Conservation (phyloP, 176 grass and related monocot genomes). For the Musa troglodytarum region DNA sequence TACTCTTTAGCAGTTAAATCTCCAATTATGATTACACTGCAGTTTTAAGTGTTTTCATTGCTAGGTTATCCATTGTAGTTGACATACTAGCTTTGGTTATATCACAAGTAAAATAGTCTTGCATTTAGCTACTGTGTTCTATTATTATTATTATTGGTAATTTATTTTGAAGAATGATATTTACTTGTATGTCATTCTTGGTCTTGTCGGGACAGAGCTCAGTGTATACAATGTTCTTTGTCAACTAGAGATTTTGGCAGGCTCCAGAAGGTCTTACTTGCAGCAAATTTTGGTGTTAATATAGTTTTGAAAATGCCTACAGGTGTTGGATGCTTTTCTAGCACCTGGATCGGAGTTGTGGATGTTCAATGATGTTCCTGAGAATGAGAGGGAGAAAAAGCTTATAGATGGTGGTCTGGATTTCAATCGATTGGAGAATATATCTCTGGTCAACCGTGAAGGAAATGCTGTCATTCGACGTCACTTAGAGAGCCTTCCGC, state of each 20-base stretch:
- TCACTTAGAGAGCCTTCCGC: conserved; percentile 52
- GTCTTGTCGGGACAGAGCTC: too few species aligned
- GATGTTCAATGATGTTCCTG: conserved; percentile 73
- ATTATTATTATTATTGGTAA: too few species aligned
- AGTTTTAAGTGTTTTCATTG: too few species aligned
- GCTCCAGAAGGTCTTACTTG: neutral
- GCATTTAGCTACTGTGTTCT: too few species aligned
- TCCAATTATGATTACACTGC: too few species aligned
- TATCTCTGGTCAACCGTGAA: conserved; percentile 44
- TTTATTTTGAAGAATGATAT: too few species aligned
- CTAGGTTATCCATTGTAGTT: too few species aligned
- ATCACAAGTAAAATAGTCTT: too few species aligned
- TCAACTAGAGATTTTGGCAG: neutral
- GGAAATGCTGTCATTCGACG: conserved; percentile 65
- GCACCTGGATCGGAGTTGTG: conserved; percentile 49
- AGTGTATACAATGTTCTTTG: neutral
- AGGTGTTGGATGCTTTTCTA: conserved; percentile 82
- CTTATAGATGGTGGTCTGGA: conserved; percentile 49
- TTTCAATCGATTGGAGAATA: conserved; percentile 60
- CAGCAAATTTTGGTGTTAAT: conserved; percentile 20
- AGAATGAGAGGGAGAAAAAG: conserved; percentile 52
- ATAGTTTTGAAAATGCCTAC: conserved; percentile 20
- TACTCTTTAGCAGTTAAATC: too few species aligned
- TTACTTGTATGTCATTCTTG: too few species aligned
- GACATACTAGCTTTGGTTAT: too few species aligned